Conservation (phyloP, 768 basidiomycete genomes). For the Termitomyces sp. region DNA sequence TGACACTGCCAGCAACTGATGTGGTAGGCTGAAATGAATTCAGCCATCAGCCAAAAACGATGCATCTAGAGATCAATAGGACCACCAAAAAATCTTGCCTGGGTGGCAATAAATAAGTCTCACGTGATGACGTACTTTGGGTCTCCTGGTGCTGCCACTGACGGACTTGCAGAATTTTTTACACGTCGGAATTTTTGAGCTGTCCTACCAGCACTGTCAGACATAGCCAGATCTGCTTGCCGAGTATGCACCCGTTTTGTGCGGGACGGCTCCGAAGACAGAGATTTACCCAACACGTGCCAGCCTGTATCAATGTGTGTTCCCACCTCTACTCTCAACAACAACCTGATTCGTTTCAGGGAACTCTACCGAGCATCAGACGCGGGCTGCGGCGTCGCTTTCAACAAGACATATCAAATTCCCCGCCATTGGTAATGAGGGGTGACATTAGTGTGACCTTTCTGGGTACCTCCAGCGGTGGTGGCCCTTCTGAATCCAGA, state of each 20-base stretch:
- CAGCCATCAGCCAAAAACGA: too few relatives aligned
- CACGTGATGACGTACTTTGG: neutral
- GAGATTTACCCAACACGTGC: slow-evolving; percentile 4
- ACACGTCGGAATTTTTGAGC: neutral
- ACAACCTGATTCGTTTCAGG: neutral
- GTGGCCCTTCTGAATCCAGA: slow-evolving; percentile 67
- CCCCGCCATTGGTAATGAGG: slow-evolving; percentile 20
- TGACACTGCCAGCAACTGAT: too few relatives aligned
- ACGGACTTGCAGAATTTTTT: too few relatives aligned
- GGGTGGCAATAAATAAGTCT: too few relatives aligned
- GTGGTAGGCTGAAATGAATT: too few relatives aligned
- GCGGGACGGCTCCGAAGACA: neutral
- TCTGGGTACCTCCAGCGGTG: slow-evolving; percentile 72
- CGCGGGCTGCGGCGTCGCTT: neutral
- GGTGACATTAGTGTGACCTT: slow-evolving; percentile 57
- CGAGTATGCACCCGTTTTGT: neutral
- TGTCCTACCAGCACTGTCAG: neutral
- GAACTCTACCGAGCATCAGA: neutral
- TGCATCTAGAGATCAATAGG: too few relatives aligned
- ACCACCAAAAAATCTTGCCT: too few relatives aligned
- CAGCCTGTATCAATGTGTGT: slow-evolving; percentile 1
- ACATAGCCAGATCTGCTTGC: neutral
- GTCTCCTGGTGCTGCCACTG: too few relatives aligned
- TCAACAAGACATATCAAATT: neutral
- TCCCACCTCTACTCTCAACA: neutral